Base-by-base conservation (phyloP, 345 rosid genomes). In the Hevea brasiliensis region DNA sequence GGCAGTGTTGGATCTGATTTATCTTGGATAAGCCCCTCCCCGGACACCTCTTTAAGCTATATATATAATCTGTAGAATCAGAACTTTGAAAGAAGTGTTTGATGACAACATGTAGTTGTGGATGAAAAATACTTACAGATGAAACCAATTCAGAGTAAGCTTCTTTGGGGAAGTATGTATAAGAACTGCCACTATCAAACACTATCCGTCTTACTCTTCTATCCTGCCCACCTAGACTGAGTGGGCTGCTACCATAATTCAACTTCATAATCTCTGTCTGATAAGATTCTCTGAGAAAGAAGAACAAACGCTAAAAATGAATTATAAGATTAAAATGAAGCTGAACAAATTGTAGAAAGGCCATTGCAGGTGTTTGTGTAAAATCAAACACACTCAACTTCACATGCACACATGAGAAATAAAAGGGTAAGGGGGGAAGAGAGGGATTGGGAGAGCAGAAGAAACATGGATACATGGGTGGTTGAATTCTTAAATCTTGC, bases 101-200 rank as follows among this genome's bases (percentile, higher is more conserved):
- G 27, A 21, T 40, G 23, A 48, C 17, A 47, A 7, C 23, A 63
- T 21, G n/a, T 40, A 48, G 44, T 50, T 45, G 37, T 18, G 47
- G 56, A 68, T 8, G 47, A 42, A 35, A 65, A 58, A 35, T 73
- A 82, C 97, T 84, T 86, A 94, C 98, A 72, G 91, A 84, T 71
- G 81, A 70, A 68, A 92, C 80, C 85, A 94, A 72, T 61, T 85
- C 86, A 35, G 85, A 75, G 77, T 94, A 94, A 40, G 91, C 84
- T 77, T 88, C 81, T 72, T 82, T 87, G 55, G 97, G 81, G 70
- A 94, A 87, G 85, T 94, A 92, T 14, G 97, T 89, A 76, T 92
- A 94, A 65, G 98, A 94, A 78, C 98, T 94, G 69, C 98, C 98
- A 62, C 85, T 92, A 70, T 92, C 97, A 76, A 92, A 90, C 70